Evolutionary conservation across 495 filamentous ascomycete species (phyloP).

Genomic region (Lasiosphaeria miniovina): DNA sequence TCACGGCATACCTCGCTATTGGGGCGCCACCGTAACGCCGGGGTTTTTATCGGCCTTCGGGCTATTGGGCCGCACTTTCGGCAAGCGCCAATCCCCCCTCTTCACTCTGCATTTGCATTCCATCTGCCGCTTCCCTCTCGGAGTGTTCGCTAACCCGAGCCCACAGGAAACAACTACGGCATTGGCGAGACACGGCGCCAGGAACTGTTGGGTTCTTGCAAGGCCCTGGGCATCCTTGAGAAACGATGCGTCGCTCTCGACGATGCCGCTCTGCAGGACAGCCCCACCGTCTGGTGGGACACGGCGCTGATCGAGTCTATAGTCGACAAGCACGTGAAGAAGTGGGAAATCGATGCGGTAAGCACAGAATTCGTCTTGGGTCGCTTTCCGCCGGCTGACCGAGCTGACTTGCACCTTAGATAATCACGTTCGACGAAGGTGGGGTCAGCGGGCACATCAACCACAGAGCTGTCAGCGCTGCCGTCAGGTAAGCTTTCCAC

Average conservation of each 20-base stretch:
- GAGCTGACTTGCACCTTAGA: slow-evolving; percentile 22
- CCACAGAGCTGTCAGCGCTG: slow-evolving; percentile 41
- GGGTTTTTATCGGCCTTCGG: not conserved
- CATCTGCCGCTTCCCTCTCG: not conserved
- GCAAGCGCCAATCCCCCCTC: too few species aligned
- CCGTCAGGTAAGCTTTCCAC: slow-evolving; percentile 33
- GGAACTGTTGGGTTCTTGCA: slow-evolving; percentile 38
- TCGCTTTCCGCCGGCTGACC: too few species aligned
- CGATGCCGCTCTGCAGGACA: slow-evolving; percentile 37
- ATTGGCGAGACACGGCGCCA: slow-evolving; percentile 32
- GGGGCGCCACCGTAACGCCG: not conserved
- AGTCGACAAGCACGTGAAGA: slow-evolving; percentile 33
- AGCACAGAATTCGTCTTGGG: slow-evolving; percentile 8
- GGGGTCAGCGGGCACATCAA: slow-evolving; percentile 44
- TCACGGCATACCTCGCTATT: not conserved
- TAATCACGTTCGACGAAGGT: slow-evolving; percentile 43
- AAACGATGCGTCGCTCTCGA: slow-evolving; percentile 36
- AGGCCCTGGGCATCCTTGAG: slow-evolving; percentile 32
- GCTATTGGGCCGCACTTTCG: not conserved
- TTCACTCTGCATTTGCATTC: too few species aligned
- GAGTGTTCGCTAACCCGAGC: slow-evolving; percentile 1
- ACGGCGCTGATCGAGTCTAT: slow-evolving; percentile 30
- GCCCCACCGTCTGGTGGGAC: slow-evolving; percentile 42
- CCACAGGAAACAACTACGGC: slow-evolving; percentile 41
- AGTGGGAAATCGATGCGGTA: slow-evolving; percentile 41